Conservation (phyloP, 768 basidiomycete genomes). For the Rhodotorula kratochvilovae region DNA sequence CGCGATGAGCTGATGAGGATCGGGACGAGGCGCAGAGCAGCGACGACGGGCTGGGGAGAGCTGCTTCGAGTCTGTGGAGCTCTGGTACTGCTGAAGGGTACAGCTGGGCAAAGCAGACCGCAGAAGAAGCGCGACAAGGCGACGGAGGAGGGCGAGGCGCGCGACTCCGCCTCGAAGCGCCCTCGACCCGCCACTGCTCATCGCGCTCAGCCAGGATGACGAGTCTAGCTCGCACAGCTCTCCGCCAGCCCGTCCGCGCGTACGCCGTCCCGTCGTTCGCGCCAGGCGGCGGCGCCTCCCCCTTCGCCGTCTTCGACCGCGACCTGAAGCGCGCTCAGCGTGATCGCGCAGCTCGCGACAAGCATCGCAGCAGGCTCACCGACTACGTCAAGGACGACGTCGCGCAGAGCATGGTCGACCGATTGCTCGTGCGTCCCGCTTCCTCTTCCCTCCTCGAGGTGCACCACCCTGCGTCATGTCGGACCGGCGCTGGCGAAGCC, state of each 20-base stretch:
- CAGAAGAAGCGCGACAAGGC: no score
- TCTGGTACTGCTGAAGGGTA: no score
- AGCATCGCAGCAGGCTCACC: conserved; percentile 64
- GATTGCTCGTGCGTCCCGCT: conserved; percentile 61
- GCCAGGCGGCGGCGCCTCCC: conserved; percentile 51
- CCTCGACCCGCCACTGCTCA: no score
- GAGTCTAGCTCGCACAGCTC: background rate
- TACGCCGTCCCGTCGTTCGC: conserved; percentile 39
- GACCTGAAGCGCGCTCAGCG: conserved; percentile 69
- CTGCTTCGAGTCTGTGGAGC: no score
- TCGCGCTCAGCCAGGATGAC: background rate
- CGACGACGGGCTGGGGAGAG: no score
- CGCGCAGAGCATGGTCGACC: conserved; percentile 82
- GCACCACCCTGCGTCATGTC: background rate
- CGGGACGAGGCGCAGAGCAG: no score
- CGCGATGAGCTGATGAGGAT: no score
- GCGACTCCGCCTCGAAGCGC: no score
- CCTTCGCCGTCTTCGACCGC: conserved; percentile 85
- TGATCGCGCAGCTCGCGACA: conserved; percentile 62
- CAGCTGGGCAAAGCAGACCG: no score
- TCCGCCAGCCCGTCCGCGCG: background rate
- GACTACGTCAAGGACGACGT: conserved; percentile 91
- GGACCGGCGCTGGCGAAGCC: no score
- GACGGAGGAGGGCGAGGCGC: no score
- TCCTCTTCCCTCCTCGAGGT: conserved; percentile 23